Evolutionary conservation across 352 stramenopile species (phyloP), one percentile per base, ranked within the genome.

Genomic region (Halophytophthora polymorphica): DNA sequence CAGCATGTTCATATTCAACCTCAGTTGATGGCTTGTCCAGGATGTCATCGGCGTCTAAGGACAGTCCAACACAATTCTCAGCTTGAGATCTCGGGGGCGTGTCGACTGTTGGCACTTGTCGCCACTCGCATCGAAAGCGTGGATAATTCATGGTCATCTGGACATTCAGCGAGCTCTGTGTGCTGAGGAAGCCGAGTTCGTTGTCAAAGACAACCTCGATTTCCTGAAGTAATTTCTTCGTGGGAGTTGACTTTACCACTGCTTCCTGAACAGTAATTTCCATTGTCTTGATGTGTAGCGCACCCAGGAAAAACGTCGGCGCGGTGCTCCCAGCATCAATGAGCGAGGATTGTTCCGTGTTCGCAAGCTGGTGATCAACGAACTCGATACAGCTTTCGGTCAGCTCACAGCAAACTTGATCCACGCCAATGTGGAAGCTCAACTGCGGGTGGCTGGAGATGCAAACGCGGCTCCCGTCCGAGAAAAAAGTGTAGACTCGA

Each of bases 191-290:
- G 0, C 75, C 75, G 2, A 79, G 34, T 42, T 88, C 75, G 46
- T 88, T 88, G 47, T 88, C 75, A 3, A 71, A 64, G 2, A 86
- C 73, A n/a, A 69, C 43, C 6, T 61, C 77, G 33, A 80, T 58
- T 31, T 85, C 71, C n/a, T 77, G 77, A 5, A 86, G 60, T 36
- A 85, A 58, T 15, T 45, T 71, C 35, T 88, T 88, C 14, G 69
- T 47, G 5, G 43, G 56, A n/a, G 63, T 25, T n/a, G 36, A 19
- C 29, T 34, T 45, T 18, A 15, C 10, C 5, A n/a, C 34, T 15
- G n/a, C 5, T 45, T 56, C 41, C 40, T 78, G 49, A 6, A 88
- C 40, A 17, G 73, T 84, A 35, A 86, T 64, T 49, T 88, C 77
- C 4, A 88, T 23, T n/a, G 58, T 60, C 21, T 64, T 66, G 35